phyloP scores from a whole-genome alignment of 768 basidiomycete species.

The Suillus cothurnatus region DNA sequence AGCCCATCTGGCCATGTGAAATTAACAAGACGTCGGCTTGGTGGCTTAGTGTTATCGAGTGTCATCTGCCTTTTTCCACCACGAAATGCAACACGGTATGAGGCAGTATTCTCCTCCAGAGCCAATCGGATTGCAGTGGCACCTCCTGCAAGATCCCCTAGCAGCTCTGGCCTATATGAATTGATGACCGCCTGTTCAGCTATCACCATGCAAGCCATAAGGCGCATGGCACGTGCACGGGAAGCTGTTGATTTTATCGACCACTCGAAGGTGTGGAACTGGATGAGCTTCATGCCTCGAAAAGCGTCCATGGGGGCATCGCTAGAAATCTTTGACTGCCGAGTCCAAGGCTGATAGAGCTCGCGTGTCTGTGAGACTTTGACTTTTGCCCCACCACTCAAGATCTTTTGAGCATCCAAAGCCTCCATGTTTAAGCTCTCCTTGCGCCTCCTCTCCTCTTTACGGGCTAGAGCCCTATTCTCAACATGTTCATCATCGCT shows the following conservation, averaged over 20 bases:
- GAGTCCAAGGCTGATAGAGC: slow-evolving; percentile 3
- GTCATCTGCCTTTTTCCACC: not conserved
- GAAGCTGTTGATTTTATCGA: too few species aligned
- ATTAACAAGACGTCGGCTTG: not conserved
- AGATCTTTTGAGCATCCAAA: not conserved
- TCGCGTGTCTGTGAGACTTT: not conserved
- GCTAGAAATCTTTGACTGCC: not conserved
- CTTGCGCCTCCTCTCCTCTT: not conserved
- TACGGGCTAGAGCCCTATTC: not conserved
- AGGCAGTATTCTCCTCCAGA: not conserved
- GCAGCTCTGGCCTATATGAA: not conserved
- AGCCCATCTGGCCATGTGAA: slow-evolving; percentile 3
- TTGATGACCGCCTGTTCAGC: slow-evolving; percentile 6
- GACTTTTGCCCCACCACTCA: not conserved
- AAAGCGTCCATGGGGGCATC: not conserved
- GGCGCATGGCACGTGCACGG: not conserved
- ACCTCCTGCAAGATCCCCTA: not conserved
- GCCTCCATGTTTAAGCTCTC: not conserved
- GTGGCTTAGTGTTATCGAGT: not conserved
- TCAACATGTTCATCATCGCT: not conserved
- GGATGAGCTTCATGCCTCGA: not conserved
- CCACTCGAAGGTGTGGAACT: slow-evolving; percentile 8
- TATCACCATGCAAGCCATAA: not conserved
- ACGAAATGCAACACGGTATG: not conserved
- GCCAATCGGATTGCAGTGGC: not conserved